Evolutionary conservation across 371 early-diverging fungal genomes (phyloP), one percentile per base, ranked within the genome.

Genomic region (Mucor indicus): DNA sequence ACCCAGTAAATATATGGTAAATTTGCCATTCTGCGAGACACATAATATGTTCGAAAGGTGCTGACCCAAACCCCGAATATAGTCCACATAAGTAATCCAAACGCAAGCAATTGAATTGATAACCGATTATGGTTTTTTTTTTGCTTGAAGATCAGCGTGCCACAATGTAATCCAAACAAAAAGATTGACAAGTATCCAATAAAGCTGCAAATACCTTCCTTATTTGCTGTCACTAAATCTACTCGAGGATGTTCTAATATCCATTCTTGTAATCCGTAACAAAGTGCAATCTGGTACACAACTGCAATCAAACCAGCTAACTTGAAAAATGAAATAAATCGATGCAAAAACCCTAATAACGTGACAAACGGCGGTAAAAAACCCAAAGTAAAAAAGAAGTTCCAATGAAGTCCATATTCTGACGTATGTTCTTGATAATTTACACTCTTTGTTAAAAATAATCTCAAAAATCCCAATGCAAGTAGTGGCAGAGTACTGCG

Each of bases 381-480:
- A 0, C 90, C 95, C 11, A 98, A 79, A 0, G 98, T 97, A 48
- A 94, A 80, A 62, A 97, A 98, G 62, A 98, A 98, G 75, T 98
- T 98, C 98, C 98, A 98, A 56, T 98, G 98, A 38, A 93, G 80
- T 17, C 98, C 98, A 60, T 98, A 98, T 67, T 98, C 98, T 2
- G 91, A 81, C 9, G 87, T 90, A 60, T 96, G 95, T 44, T 93
- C 92, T 58, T 81, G 95, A 57, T 98, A 98, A 59, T 95, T 87
- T 5, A 89, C 79, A 5, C 82, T 68, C 59, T 93, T 93, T 0
- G 92, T 90, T 8, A 83, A 54, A 15, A 89, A 42, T 4, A 87
- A 57, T 1, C 97, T 69, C 0, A 77, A 61, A 17, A 87, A 43
- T 0, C 96, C 97, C 5, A 98, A 65, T 7, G 77, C 48, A 3